A percentile compares a stretch with the other conserved stretches of the same genome.
Evolutionary conservation across 352 stramenopile genomes (phyloP).

Genomic region (Peronosclerospora sorghi): DNA sequence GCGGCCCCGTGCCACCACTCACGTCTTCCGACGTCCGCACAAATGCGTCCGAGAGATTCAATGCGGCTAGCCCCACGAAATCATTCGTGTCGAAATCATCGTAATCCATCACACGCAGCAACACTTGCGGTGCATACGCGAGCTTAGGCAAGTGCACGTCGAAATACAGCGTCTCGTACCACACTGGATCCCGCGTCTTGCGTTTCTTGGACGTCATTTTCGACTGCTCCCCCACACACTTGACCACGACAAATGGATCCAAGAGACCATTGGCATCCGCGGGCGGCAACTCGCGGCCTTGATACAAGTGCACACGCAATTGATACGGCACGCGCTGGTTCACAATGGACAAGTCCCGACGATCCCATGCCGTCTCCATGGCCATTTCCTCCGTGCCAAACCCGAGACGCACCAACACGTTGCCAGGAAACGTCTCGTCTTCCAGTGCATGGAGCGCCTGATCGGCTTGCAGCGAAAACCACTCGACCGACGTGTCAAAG

Average conservation of each 20-base stretch:
- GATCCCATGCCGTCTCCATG: constrained; percentile 41
- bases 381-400: constrained; percentile 71
- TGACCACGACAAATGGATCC: constrained; percentile 74
- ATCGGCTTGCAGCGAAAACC: constrained; percentile 79
- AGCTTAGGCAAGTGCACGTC: constrained; percentile 73
- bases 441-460: constrained; percentile 63
- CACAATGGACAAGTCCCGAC: constrained; percentile 39
- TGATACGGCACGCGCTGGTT: constrained; percentile 77
- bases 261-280: constrained; percentile 78
- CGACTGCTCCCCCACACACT: constrained; percentile 69
- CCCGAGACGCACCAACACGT: constrained; percentile 63
- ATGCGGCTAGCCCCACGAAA: constrained; percentile 43
- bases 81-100: constrained; percentile 70
- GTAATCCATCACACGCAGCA: constrained; percentile 72
- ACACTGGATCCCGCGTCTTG: constrained; percentile 75
- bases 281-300: constrained; percentile 63
- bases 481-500: constrained; percentile 49
- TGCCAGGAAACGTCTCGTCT: constrained; percentile 74
- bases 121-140: constrained; percentile 67
- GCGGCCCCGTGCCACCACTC: constrained; percentile 23
- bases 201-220: constrained; percentile 64
- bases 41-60: constrained; percentile 64
- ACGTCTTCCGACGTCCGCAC: constrained; percentile 56
- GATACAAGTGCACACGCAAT: constrained; percentile 78
- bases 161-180: constrained; percentile 83